Conservation (phyloP, 73 alveolate genomes). For the Paramecium pentaurelia region DNA sequence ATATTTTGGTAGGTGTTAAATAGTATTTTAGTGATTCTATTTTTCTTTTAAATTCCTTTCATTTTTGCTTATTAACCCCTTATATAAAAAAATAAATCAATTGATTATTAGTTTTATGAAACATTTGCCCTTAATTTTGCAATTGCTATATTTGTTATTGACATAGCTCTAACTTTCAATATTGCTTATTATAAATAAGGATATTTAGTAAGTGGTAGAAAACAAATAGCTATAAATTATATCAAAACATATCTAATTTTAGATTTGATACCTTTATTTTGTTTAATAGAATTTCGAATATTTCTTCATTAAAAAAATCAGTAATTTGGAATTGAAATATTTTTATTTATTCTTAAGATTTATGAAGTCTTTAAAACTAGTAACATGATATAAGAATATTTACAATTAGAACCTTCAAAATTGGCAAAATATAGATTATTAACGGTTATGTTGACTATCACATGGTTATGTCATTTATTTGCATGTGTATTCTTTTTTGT, state of each 20-base stretch:
- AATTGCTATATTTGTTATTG: neutral
- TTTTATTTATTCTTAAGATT: neutral
- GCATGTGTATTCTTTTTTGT: constrained; percentile 12
- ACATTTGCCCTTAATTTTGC: neutral
- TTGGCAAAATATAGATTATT: constrained; percentile 26
- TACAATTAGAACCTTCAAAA: neutral
- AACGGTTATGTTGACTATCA: neutral
- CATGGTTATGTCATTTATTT: constrained; percentile 33
- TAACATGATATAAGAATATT: neutral
- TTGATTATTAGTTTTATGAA: neutral
- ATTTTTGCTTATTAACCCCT: neutral
- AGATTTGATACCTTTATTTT: neutral
- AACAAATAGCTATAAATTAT: neutral
- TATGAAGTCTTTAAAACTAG: constrained; percentile 5
- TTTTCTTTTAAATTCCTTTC: constrained; percentile 24
- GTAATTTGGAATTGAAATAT: neutral
- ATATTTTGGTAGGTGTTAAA: constrained; percentile 11
- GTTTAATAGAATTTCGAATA: neutral
- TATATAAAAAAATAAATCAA: neutral
- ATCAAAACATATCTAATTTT: neutral
- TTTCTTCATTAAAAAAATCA: neutral
- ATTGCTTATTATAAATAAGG: constrained; percentile 24
- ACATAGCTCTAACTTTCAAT: neutral
- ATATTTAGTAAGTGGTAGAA: neutral
- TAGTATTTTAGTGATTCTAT: neutral